phyloP scores from a whole-genome alignment of 2,329 filamentous ascomycete species.

The Arthroderma sp. region DNA sequence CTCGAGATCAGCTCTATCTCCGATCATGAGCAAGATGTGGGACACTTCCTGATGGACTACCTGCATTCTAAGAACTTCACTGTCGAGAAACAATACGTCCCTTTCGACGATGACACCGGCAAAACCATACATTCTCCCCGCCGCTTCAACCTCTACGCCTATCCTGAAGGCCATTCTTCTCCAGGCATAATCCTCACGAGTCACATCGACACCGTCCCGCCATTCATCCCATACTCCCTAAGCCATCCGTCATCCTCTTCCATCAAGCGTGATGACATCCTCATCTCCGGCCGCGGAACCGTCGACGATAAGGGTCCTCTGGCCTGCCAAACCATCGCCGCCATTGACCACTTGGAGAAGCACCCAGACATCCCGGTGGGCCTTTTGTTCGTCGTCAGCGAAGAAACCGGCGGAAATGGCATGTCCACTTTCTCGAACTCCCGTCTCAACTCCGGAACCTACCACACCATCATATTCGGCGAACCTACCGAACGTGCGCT shows the following conservation, averaged over 20 bases:
- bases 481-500: conserved; percentile 86
- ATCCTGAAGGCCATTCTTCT: conserved; percentile 17
- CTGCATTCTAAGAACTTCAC: conserved; percentile 50
- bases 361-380: conserved; percentile 32
- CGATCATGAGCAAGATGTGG: conserved; percentile 56
- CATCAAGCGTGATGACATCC: conserved; percentile 20
- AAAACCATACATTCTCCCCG: conserved; percentile 18
- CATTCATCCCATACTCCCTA: conserved; percentile 40
- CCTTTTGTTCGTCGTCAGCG: conserved; percentile 60
- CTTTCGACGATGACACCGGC: conserved; percentile 17
- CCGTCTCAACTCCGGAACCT: conserved; percentile 38
- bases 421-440: conserved; percentile 50
- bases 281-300: conserved; percentile 34
- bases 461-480: conserved; percentile 71
- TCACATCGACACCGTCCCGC: conserved; percentile 63
- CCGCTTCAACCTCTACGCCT: conserved; percentile 70
- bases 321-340: conserved; percentile 33
- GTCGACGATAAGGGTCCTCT: conserved; percentile 39
- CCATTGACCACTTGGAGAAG: conserved; percentile 35
- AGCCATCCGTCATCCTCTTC: conserved; percentile 31
- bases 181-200: conserved; percentile 44
- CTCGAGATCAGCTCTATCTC: conserved; percentile 61
- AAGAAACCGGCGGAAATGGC: conserved; percentile 69
- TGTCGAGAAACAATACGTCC: conserved; percentile 46
- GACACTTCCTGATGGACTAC: conserved; percentile 55